Conservation (phyloP, 768 basidiomycete genomes). For the Chiua virens region DNA sequence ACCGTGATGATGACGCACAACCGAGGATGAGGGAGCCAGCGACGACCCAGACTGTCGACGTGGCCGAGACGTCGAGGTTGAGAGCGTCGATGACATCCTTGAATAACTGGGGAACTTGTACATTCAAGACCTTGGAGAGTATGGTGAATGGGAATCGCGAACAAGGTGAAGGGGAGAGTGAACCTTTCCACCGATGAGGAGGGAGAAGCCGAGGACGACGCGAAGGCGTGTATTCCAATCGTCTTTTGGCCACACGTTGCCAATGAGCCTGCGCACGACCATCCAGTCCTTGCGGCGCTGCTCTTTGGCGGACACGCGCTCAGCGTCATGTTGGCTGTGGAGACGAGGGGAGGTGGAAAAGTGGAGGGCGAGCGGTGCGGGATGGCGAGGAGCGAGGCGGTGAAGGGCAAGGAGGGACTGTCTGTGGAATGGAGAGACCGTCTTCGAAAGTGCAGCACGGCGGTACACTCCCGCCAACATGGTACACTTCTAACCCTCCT, state of each 20-base stretch:
- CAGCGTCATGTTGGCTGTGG: slow-evolving; percentile 9
- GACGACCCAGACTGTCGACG: slow-evolving; percentile 85
- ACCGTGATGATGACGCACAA: slow-evolving; percentile 55
- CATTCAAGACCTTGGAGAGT: slow-evolving; percentile 75
- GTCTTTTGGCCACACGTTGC: slow-evolving; percentile 89
- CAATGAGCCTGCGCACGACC: slow-evolving; percentile 79
- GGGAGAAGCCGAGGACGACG: slow-evolving; percentile 76
- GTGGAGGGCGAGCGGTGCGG: background rate
- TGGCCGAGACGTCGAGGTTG: slow-evolving; percentile 74
- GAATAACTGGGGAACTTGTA: slow-evolving; percentile 97
- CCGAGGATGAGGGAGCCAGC: slow-evolving; percentile 89
- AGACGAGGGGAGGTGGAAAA: slow-evolving; percentile 21
- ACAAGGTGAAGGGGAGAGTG: slow-evolving; percentile 9
- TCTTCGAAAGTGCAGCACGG: slow-evolving; percentile 21
- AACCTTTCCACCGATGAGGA: slow-evolving; percentile 88
- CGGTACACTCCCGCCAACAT: slow-evolving; percentile 27
- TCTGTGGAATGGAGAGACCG: background rate
- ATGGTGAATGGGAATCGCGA: background rate
- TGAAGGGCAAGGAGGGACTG: slow-evolving; percentile 7
- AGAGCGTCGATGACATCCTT: slow-evolving; percentile 88
- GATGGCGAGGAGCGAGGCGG: background rate
- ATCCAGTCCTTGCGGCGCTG: slow-evolving; percentile 83
- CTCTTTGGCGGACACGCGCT: slow-evolving; percentile 31
- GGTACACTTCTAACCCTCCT: background rate
- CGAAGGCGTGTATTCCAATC: slow-evolving; percentile 81